Evolutionary conservation across 202 grass and related monocot species (phyloP), one percentile per base, ranked within the genome.

Genomic region (Dendrocalamus latiflorus): DNA sequence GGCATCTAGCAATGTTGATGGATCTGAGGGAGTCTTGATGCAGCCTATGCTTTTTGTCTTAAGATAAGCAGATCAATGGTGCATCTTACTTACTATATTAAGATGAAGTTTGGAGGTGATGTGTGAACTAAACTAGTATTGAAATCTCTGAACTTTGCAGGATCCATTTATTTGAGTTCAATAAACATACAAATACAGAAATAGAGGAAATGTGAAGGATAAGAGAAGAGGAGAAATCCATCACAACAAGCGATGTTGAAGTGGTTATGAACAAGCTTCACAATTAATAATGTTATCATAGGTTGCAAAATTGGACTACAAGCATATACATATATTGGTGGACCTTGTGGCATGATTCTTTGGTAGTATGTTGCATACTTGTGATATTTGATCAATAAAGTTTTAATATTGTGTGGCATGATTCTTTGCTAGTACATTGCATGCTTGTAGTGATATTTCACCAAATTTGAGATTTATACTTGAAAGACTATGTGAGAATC

Each of bases 41-140:
- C 57, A 68, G 22, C 77, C 21, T 65, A 61, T 84, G 83, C 73
- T n/a, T 78, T 82, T 41, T 78, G 36, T 43, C 78, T 53, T 77
- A 90, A 78, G 67, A 83, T 73, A 74, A 86, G 24, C 30, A 64
- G 9, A 70, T 21, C 59, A 84, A 81, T 85, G 65, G 63, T 76
- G 20, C 57, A 7, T 57, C 34, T 56, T 33, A 75, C 61, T 63
- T 84, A 60, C 9, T 74, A 59, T 68, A 50, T 38, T 88, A 62
- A 36, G n/a, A 58, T 59, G 61, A 55, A 21, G 8, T 44, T 81
- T 64, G 21, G 34, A 56, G 10, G 25, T 54, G 64, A 63, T 55
- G 34, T 51, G 65, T 71, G 44, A 54, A 73, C 30, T 73, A 63
- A 50, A 69, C 64, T 30, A 51, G 34, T 48, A 68, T 0, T 14